Percentiles rank a stretch among this genome's conserved stretches.
Conservation (phyloP, 1,139 yeast genomes). For the Taiozyma sp. region DNA sequence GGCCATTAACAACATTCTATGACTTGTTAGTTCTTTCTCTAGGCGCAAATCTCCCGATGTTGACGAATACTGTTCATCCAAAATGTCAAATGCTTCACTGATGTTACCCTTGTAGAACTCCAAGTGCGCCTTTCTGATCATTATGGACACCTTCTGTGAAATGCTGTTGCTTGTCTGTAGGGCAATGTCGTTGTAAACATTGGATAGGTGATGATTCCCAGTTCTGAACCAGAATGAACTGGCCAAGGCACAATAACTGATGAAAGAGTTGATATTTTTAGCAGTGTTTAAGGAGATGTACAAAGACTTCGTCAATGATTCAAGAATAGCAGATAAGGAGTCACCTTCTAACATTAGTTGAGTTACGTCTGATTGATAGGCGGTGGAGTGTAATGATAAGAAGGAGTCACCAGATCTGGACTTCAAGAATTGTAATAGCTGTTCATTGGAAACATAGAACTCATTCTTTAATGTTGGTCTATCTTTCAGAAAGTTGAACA, state of each 20-base stretch:
- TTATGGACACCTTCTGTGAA: constrained; percentile 36
- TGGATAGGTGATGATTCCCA: constrained; percentile 43
- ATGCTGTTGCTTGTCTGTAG: constrained; percentile 31
- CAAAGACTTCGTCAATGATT: constrained; percentile 49
- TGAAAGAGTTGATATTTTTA: constrained; percentile 31
- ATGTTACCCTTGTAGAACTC: constrained; percentile 36
- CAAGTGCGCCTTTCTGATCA: constrained; percentile 35
- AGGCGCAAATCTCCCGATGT: constrained; percentile 17
- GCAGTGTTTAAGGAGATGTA: constrained; percentile 38
- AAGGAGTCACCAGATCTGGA: constrained; percentile 52
- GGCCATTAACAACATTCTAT: constrained; percentile 12
- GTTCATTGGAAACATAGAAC: constrained; percentile 43
- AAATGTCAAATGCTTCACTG: constrained; percentile 30
- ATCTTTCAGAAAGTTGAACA: constrained; percentile 63
- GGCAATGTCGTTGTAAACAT: constrained; percentile 43
- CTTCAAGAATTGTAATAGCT: constrained; percentile 59
- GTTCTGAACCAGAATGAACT: constrained; percentile 49
- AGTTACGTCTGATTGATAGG: constrained; percentile 56
- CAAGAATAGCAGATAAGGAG: constrained; percentile 40
- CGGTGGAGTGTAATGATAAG: constrained; percentile 46
- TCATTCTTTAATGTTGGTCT: constrained; percentile 54
- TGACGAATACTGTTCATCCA: constrained; percentile 28
- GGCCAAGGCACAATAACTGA: constrained; percentile 41
- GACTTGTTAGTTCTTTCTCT: constrained; percentile 9
- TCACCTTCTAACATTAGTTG: constrained; percentile 50